Conservation (phyloP, 176 grass and related monocot genomes). For the Musa beccarii region DNA sequence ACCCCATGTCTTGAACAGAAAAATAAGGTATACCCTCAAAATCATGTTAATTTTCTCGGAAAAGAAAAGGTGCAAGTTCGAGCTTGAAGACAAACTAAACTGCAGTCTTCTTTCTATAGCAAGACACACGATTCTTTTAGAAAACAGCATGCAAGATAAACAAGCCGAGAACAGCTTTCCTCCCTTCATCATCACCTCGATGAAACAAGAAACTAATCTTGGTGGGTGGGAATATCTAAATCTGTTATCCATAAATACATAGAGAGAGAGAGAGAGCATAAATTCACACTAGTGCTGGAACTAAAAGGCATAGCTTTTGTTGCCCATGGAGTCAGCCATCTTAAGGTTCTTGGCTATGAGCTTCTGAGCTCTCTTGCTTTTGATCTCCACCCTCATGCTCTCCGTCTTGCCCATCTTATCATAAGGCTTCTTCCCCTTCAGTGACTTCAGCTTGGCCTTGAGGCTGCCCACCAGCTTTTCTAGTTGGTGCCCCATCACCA, state of each 20-base stretch:
- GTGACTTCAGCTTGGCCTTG: conserved; percentile 51
- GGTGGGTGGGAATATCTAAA: background rate
- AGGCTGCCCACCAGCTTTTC: conserved; percentile 55
- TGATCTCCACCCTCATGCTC: conserved; percentile 84
- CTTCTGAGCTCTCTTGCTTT: conserved; percentile 48
- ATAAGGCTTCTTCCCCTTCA: conserved; percentile 33
- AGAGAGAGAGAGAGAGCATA: too few relatives aligned
- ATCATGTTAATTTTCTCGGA: too few relatives aligned
- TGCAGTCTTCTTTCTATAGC: too few relatives aligned
- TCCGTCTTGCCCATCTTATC: conserved; percentile 74
- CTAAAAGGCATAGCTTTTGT: background rate
- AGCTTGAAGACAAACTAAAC: too few relatives aligned
- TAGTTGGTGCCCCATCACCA: conserved; percentile 29
- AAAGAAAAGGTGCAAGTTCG: too few relatives aligned
- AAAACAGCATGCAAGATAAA: too few relatives aligned
- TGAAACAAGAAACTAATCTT: background rate
- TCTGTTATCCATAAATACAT: too few relatives aligned
- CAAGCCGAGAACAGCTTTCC: too few relatives aligned
- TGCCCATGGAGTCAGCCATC: conserved; percentile 30
- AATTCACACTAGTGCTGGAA: too few relatives aligned
- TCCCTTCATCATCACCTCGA: background rate
- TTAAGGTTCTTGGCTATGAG: conserved; percentile 84
- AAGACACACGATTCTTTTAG: too few relatives aligned
- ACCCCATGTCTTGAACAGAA: too few relatives aligned
- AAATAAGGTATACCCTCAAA: too few relatives aligned